These are phyloP conservation scores for Sechiopsis laciniata DNA, from an alignment of 306 rosid genomes.

Conservation along the genomic window DNA sequence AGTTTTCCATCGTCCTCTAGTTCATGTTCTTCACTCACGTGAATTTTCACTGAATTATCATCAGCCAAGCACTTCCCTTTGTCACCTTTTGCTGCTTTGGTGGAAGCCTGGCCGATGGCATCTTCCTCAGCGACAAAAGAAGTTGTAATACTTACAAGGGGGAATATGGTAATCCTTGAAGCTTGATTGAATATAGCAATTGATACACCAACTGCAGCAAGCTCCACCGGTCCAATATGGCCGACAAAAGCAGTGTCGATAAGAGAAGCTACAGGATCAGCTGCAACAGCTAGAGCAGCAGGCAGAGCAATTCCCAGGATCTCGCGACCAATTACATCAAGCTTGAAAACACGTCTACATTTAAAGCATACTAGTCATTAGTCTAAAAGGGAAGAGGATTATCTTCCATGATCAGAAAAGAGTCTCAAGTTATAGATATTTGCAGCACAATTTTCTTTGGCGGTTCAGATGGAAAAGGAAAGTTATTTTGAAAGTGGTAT, in stretches of 20 bases:
- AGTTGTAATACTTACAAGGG: conserved; percentile 87
- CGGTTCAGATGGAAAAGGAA: background rate
- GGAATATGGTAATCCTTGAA: conserved; percentile 88
- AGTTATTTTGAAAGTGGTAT: background rate
- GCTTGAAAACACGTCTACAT: conserved; percentile 60
- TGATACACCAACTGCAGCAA: conserved; percentile 71
- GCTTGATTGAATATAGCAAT: conserved; percentile 95
- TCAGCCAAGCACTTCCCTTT: conserved; percentile 28
- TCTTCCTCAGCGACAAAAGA: conserved; percentile 97
- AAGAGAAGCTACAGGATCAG: conserved; percentile 96
- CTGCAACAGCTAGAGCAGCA: conserved; percentile 89
- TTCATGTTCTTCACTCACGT: conserved; percentile 26
- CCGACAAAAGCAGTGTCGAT: conserved; percentile 96
- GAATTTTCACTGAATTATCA: conserved; percentile 27
- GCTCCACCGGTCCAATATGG: conserved; percentile 71
- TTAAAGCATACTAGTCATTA: background rate
- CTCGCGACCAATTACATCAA: conserved; percentile 67
- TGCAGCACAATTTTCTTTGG: no score
- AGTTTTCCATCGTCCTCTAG: conserved; percentile 51
- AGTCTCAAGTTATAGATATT: background rate
- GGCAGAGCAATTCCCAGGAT: conserved; percentile 81
- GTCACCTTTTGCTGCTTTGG: conserved; percentile 31
- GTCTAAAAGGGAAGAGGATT: background rate
- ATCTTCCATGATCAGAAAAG: background rate
- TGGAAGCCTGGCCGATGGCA: conserved; percentile 21